Percentiles rank a stretch among this genome's conserved stretches.
Evolutionary conservation across 352 stramenopile genomes (phyloP).

Genomic region (Phytophthora tubulina): DNA sequence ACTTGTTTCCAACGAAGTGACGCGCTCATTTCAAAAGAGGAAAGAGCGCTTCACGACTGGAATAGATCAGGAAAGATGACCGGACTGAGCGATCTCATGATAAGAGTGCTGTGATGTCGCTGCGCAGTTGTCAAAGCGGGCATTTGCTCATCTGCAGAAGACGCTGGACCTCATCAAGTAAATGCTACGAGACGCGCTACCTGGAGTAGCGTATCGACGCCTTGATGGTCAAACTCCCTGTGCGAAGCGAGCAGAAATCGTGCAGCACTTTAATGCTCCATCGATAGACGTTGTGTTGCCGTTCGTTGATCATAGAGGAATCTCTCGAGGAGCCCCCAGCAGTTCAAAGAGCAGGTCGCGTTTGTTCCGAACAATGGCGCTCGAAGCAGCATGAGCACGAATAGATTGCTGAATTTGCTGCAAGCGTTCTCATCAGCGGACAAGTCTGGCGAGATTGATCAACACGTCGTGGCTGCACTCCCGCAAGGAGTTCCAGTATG

Average conservation of each 20-base stretch:
- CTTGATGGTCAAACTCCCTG: conserved; percentile 93
- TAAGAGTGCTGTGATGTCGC: conserved; percentile 67
- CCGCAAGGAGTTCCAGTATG: conserved; percentile 74
- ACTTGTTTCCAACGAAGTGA: conserved; percentile 66
- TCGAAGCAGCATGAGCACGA: conserved; percentile 68
- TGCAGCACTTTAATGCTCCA: conserved; percentile 92
- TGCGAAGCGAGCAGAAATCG: conserved; percentile 76
- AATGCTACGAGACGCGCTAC: conserved; percentile 81
- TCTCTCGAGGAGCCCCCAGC: conserved; percentile 80
- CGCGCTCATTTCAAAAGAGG: conserved; percentile 43
- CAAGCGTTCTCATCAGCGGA: conserved; percentile 56
- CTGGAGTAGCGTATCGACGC: conserved; percentile 83
- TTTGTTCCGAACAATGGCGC: conserved; percentile 66
- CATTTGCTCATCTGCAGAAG: conserved; percentile 96
- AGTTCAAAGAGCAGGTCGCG: conserved; percentile 82
- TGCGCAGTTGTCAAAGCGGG: conserved; percentile 31
- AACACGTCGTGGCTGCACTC: conserved; percentile 25
- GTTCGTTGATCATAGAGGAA: conserved; percentile 79
- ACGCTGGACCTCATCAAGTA: conserved; percentile 94
- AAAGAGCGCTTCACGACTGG: conserved; percentile 49
- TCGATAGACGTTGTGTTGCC: conserved; percentile 95
- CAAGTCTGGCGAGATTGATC: conserved; percentile 39
- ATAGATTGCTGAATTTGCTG: conserved; percentile 73
- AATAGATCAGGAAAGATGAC: conserved; percentile 93
- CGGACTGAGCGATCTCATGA: conserved; percentile 80